These are phyloP conservation scores for Talaromyces nanjingensis DNA, from an alignment of 495 filamentous ascomycete species.

Conservation along the genomic window DNA sequence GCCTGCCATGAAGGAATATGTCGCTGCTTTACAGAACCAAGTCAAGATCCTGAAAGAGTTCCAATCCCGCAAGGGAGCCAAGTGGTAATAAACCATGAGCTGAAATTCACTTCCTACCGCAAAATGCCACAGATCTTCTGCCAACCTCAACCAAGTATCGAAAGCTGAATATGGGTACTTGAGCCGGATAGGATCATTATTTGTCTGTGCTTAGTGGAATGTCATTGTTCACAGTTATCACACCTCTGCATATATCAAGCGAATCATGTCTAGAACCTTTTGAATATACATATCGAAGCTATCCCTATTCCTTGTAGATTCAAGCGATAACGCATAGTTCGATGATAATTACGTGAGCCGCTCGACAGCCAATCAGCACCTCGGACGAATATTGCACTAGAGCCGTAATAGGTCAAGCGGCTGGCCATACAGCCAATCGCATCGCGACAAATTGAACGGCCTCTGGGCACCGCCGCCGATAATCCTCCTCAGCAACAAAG, in stretches of 20 bases:
- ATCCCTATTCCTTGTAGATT: neutral
- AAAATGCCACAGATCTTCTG: neutral
- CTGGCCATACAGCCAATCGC: neutral
- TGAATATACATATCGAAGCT: neutral
- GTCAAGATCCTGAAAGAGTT: constrained; percentile 70
- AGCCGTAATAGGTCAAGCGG: neutral
- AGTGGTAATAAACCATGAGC: constrained; percentile 45
- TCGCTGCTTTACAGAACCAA: constrained; percentile 66
- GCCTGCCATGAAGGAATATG: constrained; percentile 56
- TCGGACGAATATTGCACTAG: neutral
- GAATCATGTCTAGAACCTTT: neutral
- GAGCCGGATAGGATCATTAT: neutral
- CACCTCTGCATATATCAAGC: neutral
- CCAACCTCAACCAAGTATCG: neutral
- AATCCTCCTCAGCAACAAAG: neutral
- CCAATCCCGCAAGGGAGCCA: constrained; percentile 58
- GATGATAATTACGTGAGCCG: neutral
- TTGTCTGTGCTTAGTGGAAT: neutral
- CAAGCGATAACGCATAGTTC: neutral
- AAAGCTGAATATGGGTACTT: neutral
- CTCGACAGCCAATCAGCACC: neutral
- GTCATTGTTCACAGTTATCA: neutral
- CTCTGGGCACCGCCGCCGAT: neutral
- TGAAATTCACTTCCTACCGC: neutral
- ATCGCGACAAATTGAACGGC: neutral